Conservation (phyloP, 140 eudicot genomes). For the Erigeron philadelphicus region DNA sequence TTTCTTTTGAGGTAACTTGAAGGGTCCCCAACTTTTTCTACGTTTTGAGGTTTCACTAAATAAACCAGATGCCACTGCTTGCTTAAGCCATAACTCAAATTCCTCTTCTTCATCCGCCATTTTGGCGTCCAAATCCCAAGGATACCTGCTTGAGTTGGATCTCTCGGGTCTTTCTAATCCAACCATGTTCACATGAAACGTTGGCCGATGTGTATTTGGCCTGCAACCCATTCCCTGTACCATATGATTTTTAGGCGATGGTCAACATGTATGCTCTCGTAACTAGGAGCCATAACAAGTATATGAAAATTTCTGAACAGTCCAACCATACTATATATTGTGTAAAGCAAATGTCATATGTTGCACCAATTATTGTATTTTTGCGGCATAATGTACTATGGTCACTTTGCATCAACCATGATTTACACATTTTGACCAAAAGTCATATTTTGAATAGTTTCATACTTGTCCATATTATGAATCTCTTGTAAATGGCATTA, state of each 20-base stretch:
- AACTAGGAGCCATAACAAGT: background rate
- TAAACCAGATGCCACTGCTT: constrained; percentile 87
- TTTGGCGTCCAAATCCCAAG: constrained; percentile 88
- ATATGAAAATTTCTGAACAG: background rate
- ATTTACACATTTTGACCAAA: no score
- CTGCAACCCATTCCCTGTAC: constrained; percentile 80
- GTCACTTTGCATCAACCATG: no score
- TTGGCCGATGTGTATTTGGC: constrained; percentile 84
- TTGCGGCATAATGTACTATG: no score
- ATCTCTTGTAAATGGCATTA: no score
- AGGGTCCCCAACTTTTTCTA: constrained; percentile 98
- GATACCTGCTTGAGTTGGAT: constrained; percentile 62
- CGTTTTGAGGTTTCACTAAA: constrained; percentile 81
- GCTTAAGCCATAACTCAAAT: constrained; percentile 89
- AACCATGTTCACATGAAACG: constrained; percentile 94
- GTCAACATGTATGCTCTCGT: background rate
- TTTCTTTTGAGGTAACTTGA: constrained; percentile 73
- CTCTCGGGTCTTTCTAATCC: constrained; percentile 71
- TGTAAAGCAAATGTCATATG: background rate
- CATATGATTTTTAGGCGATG: background rate
- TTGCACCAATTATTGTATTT: no score
- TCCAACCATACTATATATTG: background rate
- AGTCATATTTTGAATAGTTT: no score
- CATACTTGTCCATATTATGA: no score
- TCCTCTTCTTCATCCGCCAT: constrained; percentile 85